Percentiles rank a stretch among this genome's conserved stretches.
Evolutionary conservation across 2,329 filamentous ascomycete species (phyloP).

Genomic region (Arthrobotrys iridis): DNA sequence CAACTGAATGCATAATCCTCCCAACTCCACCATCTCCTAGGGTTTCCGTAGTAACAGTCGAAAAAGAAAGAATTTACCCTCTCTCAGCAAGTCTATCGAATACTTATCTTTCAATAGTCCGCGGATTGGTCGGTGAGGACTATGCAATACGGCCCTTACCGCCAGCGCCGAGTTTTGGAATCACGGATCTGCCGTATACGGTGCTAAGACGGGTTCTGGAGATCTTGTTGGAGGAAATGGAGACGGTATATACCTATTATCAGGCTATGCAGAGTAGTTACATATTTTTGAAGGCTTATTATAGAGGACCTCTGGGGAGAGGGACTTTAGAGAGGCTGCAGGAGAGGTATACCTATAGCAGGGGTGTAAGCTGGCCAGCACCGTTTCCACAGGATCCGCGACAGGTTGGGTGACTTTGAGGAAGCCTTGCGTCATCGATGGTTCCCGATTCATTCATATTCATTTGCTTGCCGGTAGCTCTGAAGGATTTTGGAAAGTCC

Average conservation of each 20-base stretch:
- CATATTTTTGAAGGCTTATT: conserved; percentile 40
- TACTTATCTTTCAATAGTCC: neutral
- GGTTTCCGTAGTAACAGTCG: neutral
- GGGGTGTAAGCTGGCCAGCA: conserved; percentile 33
- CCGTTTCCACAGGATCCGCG: conserved; percentile 36
- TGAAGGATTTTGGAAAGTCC: too few relatives aligned
- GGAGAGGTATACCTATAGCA: conserved; percentile 38
- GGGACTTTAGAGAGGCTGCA: conserved; percentile 28
- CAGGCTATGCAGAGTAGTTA: conserved; percentile 36
- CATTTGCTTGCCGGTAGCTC: too few relatives aligned
- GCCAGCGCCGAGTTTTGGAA: neutral
- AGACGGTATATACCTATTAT: conserved; percentile 16
- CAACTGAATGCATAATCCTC: conserved; percentile 26
- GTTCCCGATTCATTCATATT: too few relatives aligned
- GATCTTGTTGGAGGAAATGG: conserved; percentile 19
- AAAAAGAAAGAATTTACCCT: conserved; percentile 22
- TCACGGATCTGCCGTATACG: conserved; percentile 28
- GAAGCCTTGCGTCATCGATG: too few relatives aligned
- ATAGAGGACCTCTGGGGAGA: conserved; percentile 9
- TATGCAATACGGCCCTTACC: neutral
- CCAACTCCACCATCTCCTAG: neutral
- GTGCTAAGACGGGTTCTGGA: conserved; percentile 20
- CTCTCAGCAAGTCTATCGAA: neutral
- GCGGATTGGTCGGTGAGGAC: neutral
- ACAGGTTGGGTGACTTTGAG: conserved; percentile 24